Percentiles rank a stretch among this genome's conserved stretches.
Conservation (phyloP, 1,139 yeast species). For the Protomyces macrosporus region DNA sequence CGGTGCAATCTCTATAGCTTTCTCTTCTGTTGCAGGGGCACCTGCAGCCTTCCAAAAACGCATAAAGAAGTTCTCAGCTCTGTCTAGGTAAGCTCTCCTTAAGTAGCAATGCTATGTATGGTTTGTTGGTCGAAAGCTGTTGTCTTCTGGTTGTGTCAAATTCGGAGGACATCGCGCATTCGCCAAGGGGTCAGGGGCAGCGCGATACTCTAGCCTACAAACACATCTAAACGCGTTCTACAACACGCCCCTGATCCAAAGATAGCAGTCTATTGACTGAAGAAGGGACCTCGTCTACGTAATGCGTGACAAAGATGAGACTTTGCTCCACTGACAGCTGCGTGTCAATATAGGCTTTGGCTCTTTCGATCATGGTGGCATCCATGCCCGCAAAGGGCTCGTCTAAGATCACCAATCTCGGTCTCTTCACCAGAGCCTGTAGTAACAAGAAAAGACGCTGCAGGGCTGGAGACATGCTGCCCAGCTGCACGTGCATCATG, state of each 20-base stretch:
- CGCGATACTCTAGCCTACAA: no score
- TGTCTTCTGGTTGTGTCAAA: no score
- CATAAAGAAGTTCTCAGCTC: background rate
- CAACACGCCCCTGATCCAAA: slow-evolving; percentile 30
- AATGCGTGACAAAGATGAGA: slow-evolving; percentile 59
- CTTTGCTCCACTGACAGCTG: slow-evolving; percentile 53
- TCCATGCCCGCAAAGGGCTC: slow-evolving; percentile 94
- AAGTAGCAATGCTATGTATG: no score
- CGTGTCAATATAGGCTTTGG: slow-evolving; percentile 58
- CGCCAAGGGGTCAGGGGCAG: no score
- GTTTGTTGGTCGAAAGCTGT: no score
- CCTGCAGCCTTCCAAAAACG: background rate
- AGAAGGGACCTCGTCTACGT: slow-evolving; percentile 55
- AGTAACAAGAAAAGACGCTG: slow-evolving; percentile 75
- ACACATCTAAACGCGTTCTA: background rate
- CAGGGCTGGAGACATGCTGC: slow-evolving; percentile 57
- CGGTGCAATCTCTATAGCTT: background rate
- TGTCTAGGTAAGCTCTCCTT: background rate
- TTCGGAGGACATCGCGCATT: no score
- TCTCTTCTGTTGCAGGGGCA: background rate
- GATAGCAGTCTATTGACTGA: slow-evolving; percentile 38
- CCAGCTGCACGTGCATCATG: slow-evolving; percentile 43
- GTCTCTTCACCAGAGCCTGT: slow-evolving; percentile 69
- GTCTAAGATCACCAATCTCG: slow-evolving; percentile 72
- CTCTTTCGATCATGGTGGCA: slow-evolving; percentile 55